Evolutionary conservation across 2,329 filamentous ascomycete species (phyloP).

Genomic region (Dothistroma septosporum): DNA sequence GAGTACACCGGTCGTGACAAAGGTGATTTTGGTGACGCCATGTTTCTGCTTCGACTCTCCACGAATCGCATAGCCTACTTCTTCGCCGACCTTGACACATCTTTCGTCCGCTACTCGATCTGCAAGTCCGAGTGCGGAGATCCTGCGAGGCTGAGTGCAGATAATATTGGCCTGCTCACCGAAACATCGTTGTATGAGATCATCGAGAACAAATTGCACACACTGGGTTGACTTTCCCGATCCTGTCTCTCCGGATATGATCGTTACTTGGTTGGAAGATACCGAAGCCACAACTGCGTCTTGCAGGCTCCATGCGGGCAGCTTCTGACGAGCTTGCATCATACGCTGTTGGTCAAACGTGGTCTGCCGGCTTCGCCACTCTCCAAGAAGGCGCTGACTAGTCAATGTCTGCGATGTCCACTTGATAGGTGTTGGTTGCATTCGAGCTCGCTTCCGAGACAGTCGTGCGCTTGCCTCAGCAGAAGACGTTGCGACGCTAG

Average conservation of each 20-base stretch:
- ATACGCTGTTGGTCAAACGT: constrained; percentile 67
- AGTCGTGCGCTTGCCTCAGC: constrained; percentile 12
- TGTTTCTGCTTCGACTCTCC: constrained; percentile 75
- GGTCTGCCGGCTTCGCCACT: constrained; percentile 67
- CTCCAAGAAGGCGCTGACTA: constrained; percentile 56
- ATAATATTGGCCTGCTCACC: constrained; percentile 82
- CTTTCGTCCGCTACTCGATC: constrained; percentile 93
- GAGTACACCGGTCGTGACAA: constrained; percentile 92
- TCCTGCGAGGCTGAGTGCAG: constrained; percentile 90
- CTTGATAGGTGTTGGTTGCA: constrained; percentile 54
- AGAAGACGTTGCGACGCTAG: constrained; percentile 65
- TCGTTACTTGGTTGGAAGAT: constrained; percentile 76
- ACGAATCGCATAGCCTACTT: constrained; percentile 87
- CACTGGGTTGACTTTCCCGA: constrained; percentile 97
- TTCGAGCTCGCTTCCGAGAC: constrained; percentile 11
- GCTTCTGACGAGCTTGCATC: constrained; percentile 63
- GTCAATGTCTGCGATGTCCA: constrained; percentile 57
- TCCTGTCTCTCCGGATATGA: constrained; percentile 94
- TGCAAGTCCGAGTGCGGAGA: constrained; percentile 88
- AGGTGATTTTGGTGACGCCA: constrained; percentile 79
- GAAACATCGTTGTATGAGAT: constrained; percentile 71
- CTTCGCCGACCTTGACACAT: constrained; percentile 73
- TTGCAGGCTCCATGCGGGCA: constrained; percentile 84
- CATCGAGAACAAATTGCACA: constrained; percentile 91
- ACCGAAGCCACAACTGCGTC: constrained; percentile 75